Conservation (phyloP, 2,329 filamentous ascomycete species). For the Hymenoscyphus infarciens region DNA sequence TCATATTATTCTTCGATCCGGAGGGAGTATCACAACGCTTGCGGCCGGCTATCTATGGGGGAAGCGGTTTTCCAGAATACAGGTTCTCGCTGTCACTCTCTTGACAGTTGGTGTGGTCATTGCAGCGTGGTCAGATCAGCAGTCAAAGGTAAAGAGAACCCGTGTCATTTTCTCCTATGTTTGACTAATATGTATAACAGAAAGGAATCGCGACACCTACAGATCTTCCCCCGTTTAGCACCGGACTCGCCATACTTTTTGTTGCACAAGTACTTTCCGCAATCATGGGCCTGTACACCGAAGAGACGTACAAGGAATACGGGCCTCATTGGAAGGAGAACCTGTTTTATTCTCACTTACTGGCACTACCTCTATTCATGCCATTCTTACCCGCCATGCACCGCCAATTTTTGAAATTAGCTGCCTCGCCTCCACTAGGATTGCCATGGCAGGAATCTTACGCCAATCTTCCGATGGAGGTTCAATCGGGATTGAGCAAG, state of each 20-base stretch:
- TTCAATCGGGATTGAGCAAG: constrained; percentile 38
- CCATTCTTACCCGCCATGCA: constrained; percentile 65
- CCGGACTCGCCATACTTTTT: constrained; percentile 78
- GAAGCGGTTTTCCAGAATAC: constrained; percentile 76
- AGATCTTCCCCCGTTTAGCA: constrained; percentile 50
- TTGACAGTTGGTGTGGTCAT: constrained; percentile 83
- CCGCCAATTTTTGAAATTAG: constrained; percentile 60
- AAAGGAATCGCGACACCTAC: constrained; percentile 30
- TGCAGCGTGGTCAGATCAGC: constrained; percentile 85
- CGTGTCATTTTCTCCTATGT: not conserved
- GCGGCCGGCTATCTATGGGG: constrained; percentile 82
- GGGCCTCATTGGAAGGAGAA: constrained; percentile 94
- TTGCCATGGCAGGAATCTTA: constrained; percentile 35
- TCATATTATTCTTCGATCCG: constrained; percentile 93
- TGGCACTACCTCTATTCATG: constrained; percentile 73
- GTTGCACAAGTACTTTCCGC: constrained; percentile 86
- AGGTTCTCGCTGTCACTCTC: constrained; percentile 76
- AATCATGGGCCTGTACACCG: constrained; percentile 92
- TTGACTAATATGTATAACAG: constrained; percentile 24
- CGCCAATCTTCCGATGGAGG: constrained; percentile 36
- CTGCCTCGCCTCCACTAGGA: constrained; percentile 58
- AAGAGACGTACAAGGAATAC: constrained; percentile 81
- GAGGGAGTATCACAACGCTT: constrained; percentile 95
- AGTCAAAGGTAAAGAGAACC: constrained; percentile 62
- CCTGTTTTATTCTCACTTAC: constrained; percentile 83